phyloP scores from a whole-genome alignment of 2,329 filamentous ascomycete genomes.

The Claviceps maximensis region DNA sequence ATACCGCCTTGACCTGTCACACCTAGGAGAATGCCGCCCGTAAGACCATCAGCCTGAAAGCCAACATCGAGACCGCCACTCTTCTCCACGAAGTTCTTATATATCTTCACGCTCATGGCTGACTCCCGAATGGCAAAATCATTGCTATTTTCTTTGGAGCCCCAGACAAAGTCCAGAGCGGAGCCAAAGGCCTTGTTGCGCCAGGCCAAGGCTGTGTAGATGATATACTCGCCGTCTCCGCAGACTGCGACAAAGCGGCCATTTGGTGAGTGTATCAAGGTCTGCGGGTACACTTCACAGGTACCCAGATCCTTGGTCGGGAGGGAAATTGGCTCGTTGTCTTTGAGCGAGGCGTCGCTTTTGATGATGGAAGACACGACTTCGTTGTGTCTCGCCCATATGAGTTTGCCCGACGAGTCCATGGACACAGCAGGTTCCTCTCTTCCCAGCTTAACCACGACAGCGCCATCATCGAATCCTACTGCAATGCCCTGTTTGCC shows the following conservation, averaged over 20 bases:
- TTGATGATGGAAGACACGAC: constrained; percentile 93
- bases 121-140: constrained; percentile 97
- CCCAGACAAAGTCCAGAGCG: constrained; percentile 94
- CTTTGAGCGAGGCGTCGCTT: constrained; percentile 70
- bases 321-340: constrained; percentile 73
- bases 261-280: constrained; percentile 89
- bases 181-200: constrained; percentile 96
- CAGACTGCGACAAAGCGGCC: constrained; percentile 71
- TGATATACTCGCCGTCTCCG: constrained; percentile 96
- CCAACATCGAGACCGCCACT: constrained; percentile 79
- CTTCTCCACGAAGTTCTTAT: constrained; percentile 96
- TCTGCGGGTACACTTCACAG: constrained; percentile 94
- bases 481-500: constrained; percentile 90
- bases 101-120: constrained; percentile 85
- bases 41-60: constrained; percentile 85
- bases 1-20: constrained; percentile 92
- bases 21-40: constrained; percentile 79
- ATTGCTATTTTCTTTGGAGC: constrained; percentile 92
- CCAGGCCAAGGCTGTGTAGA: constrained; percentile 93
- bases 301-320: constrained; percentile 90
- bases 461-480: constrained; percentile 93
- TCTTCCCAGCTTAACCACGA: constrained; percentile 93
- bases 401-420: constrained; percentile 89
- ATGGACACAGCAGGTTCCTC: constrained; percentile 97
- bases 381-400: constrained; percentile 92